Evolutionary conservation across 2,329 filamentous ascomycete species (phyloP), one percentile per base, ranked within the genome.

Genomic region (Aspergillus ochraceus): DNA sequence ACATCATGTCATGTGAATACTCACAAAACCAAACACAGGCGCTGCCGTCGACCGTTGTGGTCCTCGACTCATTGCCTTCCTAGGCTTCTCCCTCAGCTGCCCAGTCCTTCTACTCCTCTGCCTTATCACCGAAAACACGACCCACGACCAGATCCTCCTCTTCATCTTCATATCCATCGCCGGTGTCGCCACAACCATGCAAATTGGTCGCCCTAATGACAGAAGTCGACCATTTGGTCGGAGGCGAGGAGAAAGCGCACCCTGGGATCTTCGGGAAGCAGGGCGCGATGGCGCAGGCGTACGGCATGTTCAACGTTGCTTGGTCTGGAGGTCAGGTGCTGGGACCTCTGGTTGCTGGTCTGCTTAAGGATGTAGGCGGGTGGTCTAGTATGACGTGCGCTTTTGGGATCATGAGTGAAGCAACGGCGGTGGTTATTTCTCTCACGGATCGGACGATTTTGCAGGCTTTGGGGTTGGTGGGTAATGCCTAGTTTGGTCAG

Each of bases 151-250:
- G 70, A 81, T 88, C 1, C 76, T 91, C 0, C 78, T 92, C 0
- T 87, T 84, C 56, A 83, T 80, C 1, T 74, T 92, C 10, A 78
- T 92, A 1, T 80, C 81, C 0, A 64, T 89, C 0, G 76, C 87
- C 2, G 90, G 89, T 0, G 63, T 84, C 3, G 80, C 81, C 0
- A 72, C 89, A 1, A 80, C 83, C 0, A 76, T 89, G 10, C 80
- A 83, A 0, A 82, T 87, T 87, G 64, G 84, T 87, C 1, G 84
- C 88, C 0, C 74, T 90, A 29, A 89, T 91, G 85, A 88, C 88
- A 0, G 90, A 91, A 75, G 86, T 92, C 50, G 81, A 81, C 2
- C 81, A 82, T 50, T 76, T 84, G 1, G 81, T 86, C 0, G 81
- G 83, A 58, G 77, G 76, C 1, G 85, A 85, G 67, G 84, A 86